Conservation (phyloP, 2,329 filamentous ascomycete genomes). For the Neopestalotiopsis sp. region DNA sequence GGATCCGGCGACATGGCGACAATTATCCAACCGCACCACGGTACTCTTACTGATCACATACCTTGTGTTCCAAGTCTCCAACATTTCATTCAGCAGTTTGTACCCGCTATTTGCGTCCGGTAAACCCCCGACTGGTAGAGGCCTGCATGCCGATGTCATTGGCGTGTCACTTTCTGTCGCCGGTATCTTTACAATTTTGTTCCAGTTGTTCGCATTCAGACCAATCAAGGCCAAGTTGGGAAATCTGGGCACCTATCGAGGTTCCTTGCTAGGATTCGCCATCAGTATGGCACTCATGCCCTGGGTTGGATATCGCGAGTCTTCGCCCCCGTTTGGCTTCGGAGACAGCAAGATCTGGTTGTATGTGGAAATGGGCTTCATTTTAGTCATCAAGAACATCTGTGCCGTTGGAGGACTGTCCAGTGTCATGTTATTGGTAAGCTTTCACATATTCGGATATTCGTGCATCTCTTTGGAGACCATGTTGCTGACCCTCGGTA, state of each 20-base stretch:
- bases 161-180: slow-evolving; percentile 86
- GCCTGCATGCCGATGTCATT: slow-evolving; percentile 78
- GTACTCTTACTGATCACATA: slow-evolving; percentile 84
- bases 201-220: slow-evolving; percentile 87
- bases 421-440: slow-evolving; percentile 83
- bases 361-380: slow-evolving; percentile 79
- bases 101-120: slow-evolving; percentile 92
- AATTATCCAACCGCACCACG: slow-evolving; percentile 80
- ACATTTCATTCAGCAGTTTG: slow-evolving; percentile 93
- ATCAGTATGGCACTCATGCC: slow-evolving; percentile 87
- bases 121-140: slow-evolving; percentile 75
- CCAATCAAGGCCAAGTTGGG: slow-evolving; percentile 79
- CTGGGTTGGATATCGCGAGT: slow-evolving; percentile 80
- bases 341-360: slow-evolving; percentile 72
- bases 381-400: slow-evolving; percentile 88
- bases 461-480: background rate
- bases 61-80: slow-evolving; percentile 90
- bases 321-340: slow-evolving; percentile 59
- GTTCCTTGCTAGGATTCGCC: slow-evolving; percentile 79
- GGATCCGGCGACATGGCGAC: slow-evolving; percentile 55
- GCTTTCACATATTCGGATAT: slow-evolving; percentile 36
- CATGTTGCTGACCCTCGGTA: slow-evolving; percentile 38
- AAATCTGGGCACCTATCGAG: slow-evolving; percentile 83
- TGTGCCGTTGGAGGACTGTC: slow-evolving; percentile 89
- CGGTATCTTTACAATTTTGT: slow-evolving; percentile 83